Evolutionary conservation across 345 rosid species (phyloP), one percentile per base, ranked within the genome.

Genomic region (Eucalyptus tenuipes): DNA sequence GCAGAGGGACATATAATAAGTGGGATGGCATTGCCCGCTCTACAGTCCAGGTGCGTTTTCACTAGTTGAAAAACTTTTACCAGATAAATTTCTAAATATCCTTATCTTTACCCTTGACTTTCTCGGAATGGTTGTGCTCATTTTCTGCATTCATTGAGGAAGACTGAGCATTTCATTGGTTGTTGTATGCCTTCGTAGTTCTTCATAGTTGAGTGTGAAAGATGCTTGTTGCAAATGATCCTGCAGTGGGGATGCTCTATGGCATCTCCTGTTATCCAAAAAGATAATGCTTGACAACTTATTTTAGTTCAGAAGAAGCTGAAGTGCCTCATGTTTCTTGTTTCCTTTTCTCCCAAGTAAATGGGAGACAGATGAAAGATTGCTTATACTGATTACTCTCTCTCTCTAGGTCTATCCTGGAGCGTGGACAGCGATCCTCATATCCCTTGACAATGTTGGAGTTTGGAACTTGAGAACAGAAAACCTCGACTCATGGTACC

Each of bases 1-100:
- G 99, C 94, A 94, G 99, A 91, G 99, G 99, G 49, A 97, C 99
- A 68, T 98, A 98, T 91, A 98, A 98, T 89, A 98, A 98, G 92
- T 98, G 99, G 99, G 99, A 97, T 88, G 99, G 99, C 47, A 96
- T 98, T 75, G 99, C 99, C 22, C 98, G 99, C 24, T 80, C 95
- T 24, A 97, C 99, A 47, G 90, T 93, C 91, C 99, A 98, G 98
- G 99, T 97, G 84, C 47, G 15, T 20, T 75, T 75, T 75, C 29
- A 11, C 47, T 10, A 40, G 47, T 89, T 81, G 24, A 75, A 22
- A 40, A 75, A 75, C 9, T 75, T 75, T 5, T 20, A 10, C 44
- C 29, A 20, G 84, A 37, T 40, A 89, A 33, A 68, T 10, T 85
- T 47, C n/a, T 13, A 7, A 55, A 24, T 37, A 20, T 57, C 47